These are phyloP conservation scores for Vanrija humicola DNA, from an alignment of 1,284 basidiomycete species.

Conservation along the genomic window DNA sequence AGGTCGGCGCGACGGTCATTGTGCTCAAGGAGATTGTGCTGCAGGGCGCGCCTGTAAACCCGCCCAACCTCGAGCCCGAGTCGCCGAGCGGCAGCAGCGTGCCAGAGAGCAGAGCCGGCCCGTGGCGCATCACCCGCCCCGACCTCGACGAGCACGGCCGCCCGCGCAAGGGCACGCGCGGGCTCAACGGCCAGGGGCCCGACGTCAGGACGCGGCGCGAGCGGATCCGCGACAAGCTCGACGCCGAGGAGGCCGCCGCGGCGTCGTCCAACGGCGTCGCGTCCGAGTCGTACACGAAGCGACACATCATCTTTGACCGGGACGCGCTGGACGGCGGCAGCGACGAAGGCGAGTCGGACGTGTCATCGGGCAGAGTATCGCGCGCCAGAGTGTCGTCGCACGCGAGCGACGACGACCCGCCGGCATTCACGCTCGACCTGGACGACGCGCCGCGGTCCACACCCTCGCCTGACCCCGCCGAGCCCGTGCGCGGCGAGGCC, in stretches of 20 bases:
- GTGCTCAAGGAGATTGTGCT: constrained; percentile 72
- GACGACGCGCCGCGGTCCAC: constrained; percentile 11
- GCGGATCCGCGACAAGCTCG: constrained; percentile 2
- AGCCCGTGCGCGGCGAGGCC: constrained; percentile 15
- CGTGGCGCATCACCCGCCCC: constrained; percentile 21
- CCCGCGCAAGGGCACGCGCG: constrained; percentile 24
- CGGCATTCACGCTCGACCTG: constrained; percentile 27
- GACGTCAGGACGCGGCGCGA: constrained; percentile 4
- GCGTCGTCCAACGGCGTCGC: neutral
- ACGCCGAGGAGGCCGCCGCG: neutral
- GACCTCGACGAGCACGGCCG: constrained; percentile 29
- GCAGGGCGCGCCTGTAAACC: constrained; percentile 1
- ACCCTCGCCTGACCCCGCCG: neutral
- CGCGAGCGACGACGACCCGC: constrained; percentile 22
- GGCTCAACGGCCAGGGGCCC: constrained; percentile 5
- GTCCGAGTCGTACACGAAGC: neutral
- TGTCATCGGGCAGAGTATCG: constrained; percentile 7
- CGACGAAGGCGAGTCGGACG: neutral
- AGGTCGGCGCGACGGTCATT: constrained; percentile 82
- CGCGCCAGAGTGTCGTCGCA: constrained; percentile 6
- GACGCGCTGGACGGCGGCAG: neutral
- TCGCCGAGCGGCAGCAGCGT: neutral
- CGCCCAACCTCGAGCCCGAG: neutral
- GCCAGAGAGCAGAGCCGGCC: neutral
- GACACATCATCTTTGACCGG: neutral